phyloP scores from a whole-genome alignment of 2,329 filamentous ascomycete genomes.

The Colletotrichum zoysiae region DNA sequence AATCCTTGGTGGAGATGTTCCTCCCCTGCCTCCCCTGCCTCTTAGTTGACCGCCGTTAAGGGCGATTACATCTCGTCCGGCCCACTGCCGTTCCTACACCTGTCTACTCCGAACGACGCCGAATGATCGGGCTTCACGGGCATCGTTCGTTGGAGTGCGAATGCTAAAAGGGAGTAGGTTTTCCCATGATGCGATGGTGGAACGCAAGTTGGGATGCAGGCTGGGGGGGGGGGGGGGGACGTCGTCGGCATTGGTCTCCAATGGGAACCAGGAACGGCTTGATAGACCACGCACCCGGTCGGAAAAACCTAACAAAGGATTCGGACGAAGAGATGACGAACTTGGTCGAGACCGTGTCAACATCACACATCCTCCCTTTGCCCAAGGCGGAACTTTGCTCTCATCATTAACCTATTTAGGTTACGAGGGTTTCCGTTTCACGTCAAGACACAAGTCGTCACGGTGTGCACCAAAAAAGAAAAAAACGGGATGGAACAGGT shows the following conservation, averaged over 20 bases:
- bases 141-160: slow-evolving; percentile 10
- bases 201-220: slow-evolving; percentile 15
- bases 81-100: background rate
- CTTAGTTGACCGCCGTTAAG: slow-evolving; percentile 24
- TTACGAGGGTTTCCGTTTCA: slow-evolving; percentile 15
- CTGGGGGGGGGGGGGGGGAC: slow-evolving; percentile 5
- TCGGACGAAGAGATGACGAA: background rate
- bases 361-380: background rate
- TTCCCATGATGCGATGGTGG: background rate
- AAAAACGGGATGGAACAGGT: background rate
- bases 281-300: slow-evolving; percentile 5
- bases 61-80: slow-evolving; percentile 13
- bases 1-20: slow-evolving; percentile 2
- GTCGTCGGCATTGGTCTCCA: background rate
- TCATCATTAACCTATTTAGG: background rate
- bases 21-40: background rate
- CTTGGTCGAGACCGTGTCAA: background rate
- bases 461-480: background rate
- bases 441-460: slow-evolving; percentile 12
- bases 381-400: background rate
- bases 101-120: background rate
- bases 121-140: background rate
- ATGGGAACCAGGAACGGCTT: background rate
- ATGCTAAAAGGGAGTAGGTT: background rate
- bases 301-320: too few species aligned